Evolutionary conservation across 805 yeast species (phyloP).

Genomic region (Starmerella apicola): DNA sequence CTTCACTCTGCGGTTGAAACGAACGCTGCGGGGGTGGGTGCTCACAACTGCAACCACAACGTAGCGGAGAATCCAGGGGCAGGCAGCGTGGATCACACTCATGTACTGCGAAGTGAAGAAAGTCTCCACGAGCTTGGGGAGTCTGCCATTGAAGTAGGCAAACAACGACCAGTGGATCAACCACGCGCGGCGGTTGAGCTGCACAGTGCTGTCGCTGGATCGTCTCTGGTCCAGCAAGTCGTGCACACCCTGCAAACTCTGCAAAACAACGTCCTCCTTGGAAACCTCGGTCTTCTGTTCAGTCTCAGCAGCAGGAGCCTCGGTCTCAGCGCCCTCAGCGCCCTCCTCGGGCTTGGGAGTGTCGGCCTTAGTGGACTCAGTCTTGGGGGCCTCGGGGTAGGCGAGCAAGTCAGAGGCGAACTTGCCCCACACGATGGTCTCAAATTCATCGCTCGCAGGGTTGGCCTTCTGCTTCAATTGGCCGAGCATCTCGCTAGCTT

Average conservation of each 20-base stretch:
- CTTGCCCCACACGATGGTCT: conserved; percentile 40
- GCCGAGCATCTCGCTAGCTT: conserved; percentile 16
- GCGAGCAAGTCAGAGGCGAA: conserved; percentile 49
- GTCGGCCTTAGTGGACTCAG: conserved; percentile 33
- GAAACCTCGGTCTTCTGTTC: neutral
- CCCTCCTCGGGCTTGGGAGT: conserved; percentile 42
- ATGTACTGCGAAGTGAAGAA: conserved; percentile 49
- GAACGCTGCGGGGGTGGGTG: conserved; percentile 19
- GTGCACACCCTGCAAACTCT: conserved; percentile 42
- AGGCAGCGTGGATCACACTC: conserved; percentile 55
- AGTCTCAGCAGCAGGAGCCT: conserved; percentile 28
- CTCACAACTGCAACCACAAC: conserved; percentile 45
- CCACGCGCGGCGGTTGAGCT: conserved; percentile 55
- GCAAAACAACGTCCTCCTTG: conserved; percentile 40
- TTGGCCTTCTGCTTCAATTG: conserved; percentile 22
- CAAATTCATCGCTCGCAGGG: conserved; percentile 33
- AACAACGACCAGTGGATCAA: conserved; percentile 57
- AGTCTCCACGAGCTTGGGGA: conserved; percentile 43
- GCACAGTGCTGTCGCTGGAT: conserved; percentile 41
- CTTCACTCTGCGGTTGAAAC: conserved; percentile 40
- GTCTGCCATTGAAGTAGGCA: conserved; percentile 44
- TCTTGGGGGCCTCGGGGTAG: conserved; percentile 12
- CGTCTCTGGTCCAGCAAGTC: conserved; percentile 48
- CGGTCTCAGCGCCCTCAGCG: conserved; percentile 30
- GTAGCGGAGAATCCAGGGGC: conserved; percentile 62